Base-by-base conservation (phyloP, 2,329 filamentous ascomycete species). In the Colletotrichum paranaense region DNA sequence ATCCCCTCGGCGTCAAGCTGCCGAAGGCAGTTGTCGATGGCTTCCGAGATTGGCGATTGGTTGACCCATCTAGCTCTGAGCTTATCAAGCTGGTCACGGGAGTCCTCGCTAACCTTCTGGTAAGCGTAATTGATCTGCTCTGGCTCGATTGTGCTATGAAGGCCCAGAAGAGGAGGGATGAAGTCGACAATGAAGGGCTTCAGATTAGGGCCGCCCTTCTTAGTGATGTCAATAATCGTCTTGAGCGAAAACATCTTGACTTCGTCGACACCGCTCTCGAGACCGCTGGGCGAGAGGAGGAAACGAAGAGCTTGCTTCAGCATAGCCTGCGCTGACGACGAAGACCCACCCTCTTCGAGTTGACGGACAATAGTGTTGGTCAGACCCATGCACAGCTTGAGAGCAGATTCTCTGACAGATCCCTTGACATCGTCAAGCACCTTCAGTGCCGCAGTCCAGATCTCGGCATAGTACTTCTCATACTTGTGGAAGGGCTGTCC, bases 341-440 rank as follows among this genome's bases (percentile, higher is more conserved):
- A 88, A 32, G 90, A 88, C 67, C 92, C 92, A 49, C 94, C 93
- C 57, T 94, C 92, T 81, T 98, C 95, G 2, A 98, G 88, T 73
- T 95, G 94, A 32, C 95, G 92, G 4, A 97, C 94, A 16, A 98
- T 88, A 19, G 94, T 93, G 65, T 94, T 95, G 1, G 95, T 97
- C 46, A 99, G 87, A 0, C 92, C 91, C 80, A 95, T 92, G 78
- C 95, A 97, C 5, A 99, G 88, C 73, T 92, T 92, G 58, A 95
- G 88, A 1, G 97, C 97, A 1, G 95, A 93, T 46, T 89, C 88
- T 64, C 97, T 90, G 5, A 99, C 97, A 1, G 93, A 95, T 8
- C 93, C 93, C 81, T 99, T 99, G 81, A 98, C 97, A 81, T 99
- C 97, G 81, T 99, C 97, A 6, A 98, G 87, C 0, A 99, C 95